Conservation (phyloP, 148 eudicot species). For the Vaccinium corymbosum region DNA sequence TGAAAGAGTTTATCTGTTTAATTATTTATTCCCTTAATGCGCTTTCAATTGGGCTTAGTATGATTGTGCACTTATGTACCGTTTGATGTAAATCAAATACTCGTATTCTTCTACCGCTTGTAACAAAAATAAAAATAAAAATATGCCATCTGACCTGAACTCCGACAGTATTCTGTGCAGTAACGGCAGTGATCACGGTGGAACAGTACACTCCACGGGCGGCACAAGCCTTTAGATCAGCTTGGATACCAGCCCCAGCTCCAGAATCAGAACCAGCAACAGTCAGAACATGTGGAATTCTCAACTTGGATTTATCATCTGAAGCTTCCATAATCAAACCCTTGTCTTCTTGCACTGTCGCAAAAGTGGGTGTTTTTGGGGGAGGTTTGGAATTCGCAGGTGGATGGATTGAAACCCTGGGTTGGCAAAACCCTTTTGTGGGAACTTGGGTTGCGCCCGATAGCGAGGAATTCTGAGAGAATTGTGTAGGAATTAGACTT, state of each 20-base stretch:
- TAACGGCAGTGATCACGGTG: conserved; percentile 85
- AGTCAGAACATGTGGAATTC: conserved; percentile 74
- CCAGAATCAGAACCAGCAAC: conserved; percentile 98
- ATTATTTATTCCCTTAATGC: too few relatives aligned
- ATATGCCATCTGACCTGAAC: conserved; percentile 61
- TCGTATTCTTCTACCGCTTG: too few relatives aligned
- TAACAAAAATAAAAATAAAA: too few relatives aligned
- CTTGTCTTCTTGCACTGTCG: conserved; percentile 30
- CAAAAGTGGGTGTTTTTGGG: not conserved
- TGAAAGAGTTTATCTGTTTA: too few relatives aligned
- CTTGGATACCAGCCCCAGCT: conserved; percentile 92
- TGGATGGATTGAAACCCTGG: conserved; percentile 12
- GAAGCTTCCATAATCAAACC: not conserved
- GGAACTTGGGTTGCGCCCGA: conserved; percentile 6
- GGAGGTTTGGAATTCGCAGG: not conserved
- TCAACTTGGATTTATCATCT: conserved; percentile 16
- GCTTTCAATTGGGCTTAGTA: too few relatives aligned
- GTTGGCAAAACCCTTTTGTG: conserved; percentile 8
- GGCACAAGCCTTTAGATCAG: conserved; percentile 84
- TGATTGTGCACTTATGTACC: too few relatives aligned
- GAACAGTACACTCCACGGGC: conserved; percentile 91
- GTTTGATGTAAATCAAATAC: too few relatives aligned
- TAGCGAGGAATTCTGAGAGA: conserved; percentile 9
- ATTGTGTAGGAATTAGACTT: not conserved
- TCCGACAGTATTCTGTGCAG: conserved; percentile 89